Conservation (phyloP, 2,329 filamentous ascomycete species). For the Nemania serpens region DNA sequence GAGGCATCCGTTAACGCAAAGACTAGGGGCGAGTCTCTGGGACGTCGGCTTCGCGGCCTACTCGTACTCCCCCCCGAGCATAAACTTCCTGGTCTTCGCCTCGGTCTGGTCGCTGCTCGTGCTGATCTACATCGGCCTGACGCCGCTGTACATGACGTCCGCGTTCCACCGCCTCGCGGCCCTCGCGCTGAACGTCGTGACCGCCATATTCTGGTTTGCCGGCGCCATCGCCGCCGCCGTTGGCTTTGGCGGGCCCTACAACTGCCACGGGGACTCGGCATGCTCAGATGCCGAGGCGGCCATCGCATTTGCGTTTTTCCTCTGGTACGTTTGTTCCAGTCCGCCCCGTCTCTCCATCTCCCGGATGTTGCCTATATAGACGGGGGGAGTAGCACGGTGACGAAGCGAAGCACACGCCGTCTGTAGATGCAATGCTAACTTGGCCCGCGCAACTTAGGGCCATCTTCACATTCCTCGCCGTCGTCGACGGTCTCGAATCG, state of each 20-base stretch:
- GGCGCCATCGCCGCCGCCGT: conserved; percentile 80
- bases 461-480: conserved; percentile 53
- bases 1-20: background rate
- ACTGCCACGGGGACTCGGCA: conserved; percentile 56
- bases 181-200: conserved; percentile 70
- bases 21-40: conserved; percentile 56
- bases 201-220: conserved; percentile 88
- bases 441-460: conserved; percentile 40
- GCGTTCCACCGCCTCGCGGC: conserved; percentile 68
- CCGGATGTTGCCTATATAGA: no score
- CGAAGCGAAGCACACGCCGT: no score
- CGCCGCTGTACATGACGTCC: conserved; percentile 65
- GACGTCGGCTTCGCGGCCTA: conserved; percentile 35
- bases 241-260: conserved; percentile 58
- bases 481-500: conserved; percentile 52
- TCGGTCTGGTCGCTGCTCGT: conserved; percentile 76
- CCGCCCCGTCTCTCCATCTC: background rate
- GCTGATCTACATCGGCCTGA: conserved; percentile 70
- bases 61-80: conserved; percentile 54
- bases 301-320: conserved; percentile 68
- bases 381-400: no score
- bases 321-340: conserved; percentile 49
- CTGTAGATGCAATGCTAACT: background rate
- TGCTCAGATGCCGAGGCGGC: conserved; percentile 68
- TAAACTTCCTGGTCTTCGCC: conserved; percentile 82